Base-by-base conservation (phyloP, 305 asterid species). In the Fraxinus baroniana region DNA sequence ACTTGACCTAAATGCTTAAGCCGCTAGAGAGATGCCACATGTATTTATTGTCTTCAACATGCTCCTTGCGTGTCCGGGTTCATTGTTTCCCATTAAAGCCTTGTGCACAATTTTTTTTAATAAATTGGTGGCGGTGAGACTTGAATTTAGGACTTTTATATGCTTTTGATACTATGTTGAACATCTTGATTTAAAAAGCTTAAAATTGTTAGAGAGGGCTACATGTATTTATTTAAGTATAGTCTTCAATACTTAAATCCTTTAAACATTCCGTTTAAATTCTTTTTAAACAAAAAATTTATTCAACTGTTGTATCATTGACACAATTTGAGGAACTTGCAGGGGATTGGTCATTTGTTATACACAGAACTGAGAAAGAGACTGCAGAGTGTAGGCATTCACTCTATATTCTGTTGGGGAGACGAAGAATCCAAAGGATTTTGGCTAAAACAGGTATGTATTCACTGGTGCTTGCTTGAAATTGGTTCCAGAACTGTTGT, bases 371-470 rank as follows among this genome's bases (percentile, higher is more conserved):
- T 94, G 87, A 88, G 87, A 70, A 91, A 85, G 84, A 91, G 99
- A 83, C 90, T 95, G 86, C 91, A 77, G 81, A 89, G 87, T 83
- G 94, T 95, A 41, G 99, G 99, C 22, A 84, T 95, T 46, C 88
- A 83, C 79, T 91, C 92, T 78, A 80, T 95, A 60, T 86, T 91
- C 74, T 95, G 98, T 78, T 95, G 97, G 99, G 99, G 94, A 62
- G 99, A 93, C 85, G 88, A 88, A 83, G 97, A 91, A 83, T 95
- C 99, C 30, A 95, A 92, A 90, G 97, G 94, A 84, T 95, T 95
- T 90, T 95, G 98, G 99, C 80, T 86, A 70, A 94, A 90, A 83
- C 98, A 90, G 99, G 99, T 95, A 84, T 3, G 55, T 84, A 77
- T 76, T 76, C 28, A 72, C 52, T 26, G 20, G 80, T 55, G 55